Percentiles rank a stretch among this genome's conserved stretches.
These are phyloP conservation scores for Galerina marginata DNA, from an alignment of 768 basidiomycete genomes.

Conservation along the genomic window DNA sequence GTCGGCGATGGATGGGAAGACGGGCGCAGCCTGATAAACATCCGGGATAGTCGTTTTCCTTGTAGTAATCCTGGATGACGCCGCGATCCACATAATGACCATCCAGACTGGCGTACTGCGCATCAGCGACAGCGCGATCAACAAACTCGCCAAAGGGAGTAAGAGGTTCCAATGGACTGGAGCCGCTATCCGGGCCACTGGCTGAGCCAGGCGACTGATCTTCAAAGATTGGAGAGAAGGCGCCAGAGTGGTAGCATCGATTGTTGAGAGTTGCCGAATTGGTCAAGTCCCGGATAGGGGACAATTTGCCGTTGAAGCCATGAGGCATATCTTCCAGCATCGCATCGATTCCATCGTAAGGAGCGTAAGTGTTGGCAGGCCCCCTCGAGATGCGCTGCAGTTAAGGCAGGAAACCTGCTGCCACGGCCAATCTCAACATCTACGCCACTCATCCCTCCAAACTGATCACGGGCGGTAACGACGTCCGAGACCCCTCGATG, in stretches of 20 bases:
- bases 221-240: conserved; percentile 69
- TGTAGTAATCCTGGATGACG: conserved; percentile 19
- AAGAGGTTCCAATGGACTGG: conserved; percentile 75
- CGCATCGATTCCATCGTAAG: conserved; percentile 16
- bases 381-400: conserved; percentile 32
- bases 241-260: conserved; percentile 44
- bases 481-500: conserved; percentile 15
- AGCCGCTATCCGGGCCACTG: conserved; percentile 55
- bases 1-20: conserved; percentile 38
- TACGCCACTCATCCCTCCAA: conserved; percentile 25
- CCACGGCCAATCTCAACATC: conserved; percentile 53
- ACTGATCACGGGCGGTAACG: conserved; percentile 28
- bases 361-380: conserved; percentile 27
- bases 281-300: conserved; percentile 24
- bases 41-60: conserved; percentile 19
- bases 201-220: conserved; percentile 64
- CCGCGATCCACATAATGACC: conserved; percentile 18
- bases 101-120: conserved; percentile 19
- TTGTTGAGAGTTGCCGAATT: conserved; percentile 33
- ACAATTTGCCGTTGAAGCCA: conserved; percentile 13
- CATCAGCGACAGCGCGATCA: conserved; percentile 69
- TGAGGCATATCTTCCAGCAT: conserved; percentile 13
- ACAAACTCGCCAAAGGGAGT: conserved; percentile 82
- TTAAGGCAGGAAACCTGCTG: conserved; percentile 34
- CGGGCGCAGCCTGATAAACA: conserved; percentile 26